Base-by-base conservation (phyloP, 1,284 basidiomycete genomes). In the Cutaneotrichosporon cavernicola region DNA sequence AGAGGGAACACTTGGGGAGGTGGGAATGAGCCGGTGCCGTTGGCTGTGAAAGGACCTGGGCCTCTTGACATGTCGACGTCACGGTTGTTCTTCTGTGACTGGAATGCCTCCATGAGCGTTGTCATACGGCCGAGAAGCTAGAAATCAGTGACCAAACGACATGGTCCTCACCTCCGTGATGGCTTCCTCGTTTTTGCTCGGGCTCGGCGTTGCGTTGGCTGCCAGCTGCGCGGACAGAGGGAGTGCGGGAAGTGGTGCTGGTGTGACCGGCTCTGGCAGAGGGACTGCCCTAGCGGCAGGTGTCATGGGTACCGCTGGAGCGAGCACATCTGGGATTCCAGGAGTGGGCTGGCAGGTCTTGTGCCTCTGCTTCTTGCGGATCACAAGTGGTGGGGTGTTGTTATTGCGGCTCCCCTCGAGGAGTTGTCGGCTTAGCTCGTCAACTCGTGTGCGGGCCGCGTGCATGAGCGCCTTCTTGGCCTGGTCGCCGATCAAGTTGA, bases 391-490 rank as follows among this genome's bases (percentile, higher is more conserved):
- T 34, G 56, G 36, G 6, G 66, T 67, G 18, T 21, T 32, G 1
- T 6, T 46, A 7, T 18, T 18, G 16, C 43, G 16, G 18, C 43
- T n/a, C 16, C 30, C 21, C 47, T 52, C 18, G 22, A 32, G 26
- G 5, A 53, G 26, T 31, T 53, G 2, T 30, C 16, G 74, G 50
- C 71, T 73, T 46, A 81, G 65, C 61, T 79, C 77, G 18, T 78
- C 75, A 6, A 81, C 76, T 9, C 80, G 64, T 0, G 76, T 74
- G 36, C 74, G 72, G 0, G 79, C 78, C 2, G 79, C 80, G 22
- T 76, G 61, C 46, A 77, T 69, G 3, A 81, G 62, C 5, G 78
- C 79, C 67, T 75, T 73, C 65, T 78, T 78, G 9, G 80, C 80
- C 30, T 77, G 73, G 2, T 73, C 75, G 5, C 80, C 80, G 40